Evolutionary conservation across 306 rosid genomes (phyloP).

Genomic region (Begonia loranthoides): DNA sequence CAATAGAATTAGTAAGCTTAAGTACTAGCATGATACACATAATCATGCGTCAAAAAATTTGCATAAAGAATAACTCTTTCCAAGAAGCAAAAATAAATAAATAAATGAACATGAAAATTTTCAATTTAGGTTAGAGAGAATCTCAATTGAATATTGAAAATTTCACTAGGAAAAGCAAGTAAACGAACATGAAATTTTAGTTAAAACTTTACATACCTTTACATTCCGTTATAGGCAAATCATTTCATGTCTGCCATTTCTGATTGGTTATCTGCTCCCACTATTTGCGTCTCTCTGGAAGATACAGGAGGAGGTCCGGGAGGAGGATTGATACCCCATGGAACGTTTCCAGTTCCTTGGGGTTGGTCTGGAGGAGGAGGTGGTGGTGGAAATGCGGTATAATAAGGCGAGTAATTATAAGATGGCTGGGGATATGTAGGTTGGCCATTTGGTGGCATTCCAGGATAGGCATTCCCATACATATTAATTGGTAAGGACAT

Average conservation of each 20-base stretch:
- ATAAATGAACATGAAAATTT: no score
- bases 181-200: no score
- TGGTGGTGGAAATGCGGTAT: slow-evolving; percentile 63
- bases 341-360: slow-evolving; percentile 44
- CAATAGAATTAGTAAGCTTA: no score
- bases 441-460: slow-evolving; percentile 55
- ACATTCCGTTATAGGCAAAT: slow-evolving; percentile 11
- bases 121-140: no score
- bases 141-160: no score
- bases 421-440: slow-evolving; percentile 59
- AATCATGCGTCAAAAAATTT: no score
- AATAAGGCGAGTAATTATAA: slow-evolving; percentile 74
- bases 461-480: slow-evolving; percentile 41
- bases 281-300: slow-evolving; percentile 40
- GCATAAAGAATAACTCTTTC: no score
- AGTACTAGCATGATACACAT: no score
- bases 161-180: no score
- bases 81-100: no score
- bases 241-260: slow-evolving; percentile 99
- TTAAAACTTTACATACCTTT: slow-evolving; percentile 27
- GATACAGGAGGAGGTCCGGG: slow-evolving; percentile 39
- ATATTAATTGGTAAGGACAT: slow-evolving; percentile 39
- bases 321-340: slow-evolving; percentile 65
- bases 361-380: slow-evolving; percentile 46
- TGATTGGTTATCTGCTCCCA: slow-evolving; percentile 81